phyloP scores from a whole-genome alignment of 306 rosid species.

The Abrus pulchellus region DNA sequence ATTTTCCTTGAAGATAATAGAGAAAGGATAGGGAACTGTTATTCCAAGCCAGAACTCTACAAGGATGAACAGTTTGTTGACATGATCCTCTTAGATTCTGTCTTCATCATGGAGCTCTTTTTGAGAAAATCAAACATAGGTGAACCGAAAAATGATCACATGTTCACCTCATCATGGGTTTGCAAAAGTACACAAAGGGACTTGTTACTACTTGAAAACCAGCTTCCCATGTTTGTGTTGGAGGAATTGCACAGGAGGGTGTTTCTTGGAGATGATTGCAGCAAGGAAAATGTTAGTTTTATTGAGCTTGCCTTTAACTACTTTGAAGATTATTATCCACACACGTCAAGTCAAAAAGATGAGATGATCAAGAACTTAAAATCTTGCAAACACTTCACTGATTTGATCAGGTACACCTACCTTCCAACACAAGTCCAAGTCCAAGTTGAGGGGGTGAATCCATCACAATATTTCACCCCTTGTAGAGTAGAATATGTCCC shows the following conservation, averaged over 20 bases:
- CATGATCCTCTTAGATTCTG: slow-evolving; percentile 41
- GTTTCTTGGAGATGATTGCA: background rate
- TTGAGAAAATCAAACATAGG: slow-evolving; percentile 17
- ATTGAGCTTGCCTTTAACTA: slow-evolving; percentile 46
- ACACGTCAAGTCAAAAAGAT: background rate
- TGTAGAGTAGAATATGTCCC: slow-evolving; percentile 9
- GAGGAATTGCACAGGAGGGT: slow-evolving; percentile 35
- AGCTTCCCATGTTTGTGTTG: slow-evolving; percentile 49
- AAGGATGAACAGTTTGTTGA: slow-evolving; percentile 18
- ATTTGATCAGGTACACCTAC: slow-evolving; percentile 46
- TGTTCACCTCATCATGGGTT: slow-evolving; percentile 48
- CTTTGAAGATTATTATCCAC: slow-evolving; percentile 47
- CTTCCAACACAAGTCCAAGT: slow-evolving; percentile 11
- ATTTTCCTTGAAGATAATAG: slow-evolving; percentile 22
- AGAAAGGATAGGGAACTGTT: slow-evolving; percentile 27
- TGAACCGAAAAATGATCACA: slow-evolving; percentile 33
- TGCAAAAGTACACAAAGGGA: slow-evolving; percentile 41
- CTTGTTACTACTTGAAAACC: slow-evolving; percentile 45
- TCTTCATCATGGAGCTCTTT: slow-evolving; percentile 50
- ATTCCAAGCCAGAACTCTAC: slow-evolving; percentile 22
- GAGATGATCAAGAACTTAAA: slow-evolving; percentile 8
- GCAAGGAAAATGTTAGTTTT: background rate
- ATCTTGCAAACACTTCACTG: slow-evolving; percentile 45
- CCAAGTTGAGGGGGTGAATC: background rate
- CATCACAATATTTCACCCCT: slow-evolving; percentile 14